Evolutionary conservation across 2,329 filamentous ascomycete species (phyloP).

Genomic region (Exophiala aquamarina): DNA sequence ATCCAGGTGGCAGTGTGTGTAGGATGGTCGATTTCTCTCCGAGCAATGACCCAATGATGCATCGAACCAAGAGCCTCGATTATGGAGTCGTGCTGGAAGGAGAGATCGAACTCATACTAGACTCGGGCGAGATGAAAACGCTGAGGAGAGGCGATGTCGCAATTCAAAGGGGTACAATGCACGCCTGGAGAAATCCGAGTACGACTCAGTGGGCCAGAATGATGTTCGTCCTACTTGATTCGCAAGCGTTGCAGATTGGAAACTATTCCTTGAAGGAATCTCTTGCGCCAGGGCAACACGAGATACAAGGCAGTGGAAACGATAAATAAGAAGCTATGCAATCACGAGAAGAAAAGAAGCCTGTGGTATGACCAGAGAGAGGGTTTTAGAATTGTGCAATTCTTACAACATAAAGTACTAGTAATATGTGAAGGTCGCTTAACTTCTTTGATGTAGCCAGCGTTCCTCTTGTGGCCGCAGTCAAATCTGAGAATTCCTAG

Average conservation of each 20-base stretch:
- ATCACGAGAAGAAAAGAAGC: too few relatives aligned
- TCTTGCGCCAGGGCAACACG: not conserved
- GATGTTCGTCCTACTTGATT: conserved; percentile 17
- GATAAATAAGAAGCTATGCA: too few relatives aligned
- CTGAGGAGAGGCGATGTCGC: conserved; percentile 48
- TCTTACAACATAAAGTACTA: too few relatives aligned
- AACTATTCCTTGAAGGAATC: not conserved
- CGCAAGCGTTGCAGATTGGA: conserved; percentile 1
- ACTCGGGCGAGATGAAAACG: conserved; percentile 46
- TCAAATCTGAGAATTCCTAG: too few relatives aligned
- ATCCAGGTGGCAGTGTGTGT: conserved; percentile 7
- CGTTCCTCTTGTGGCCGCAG: too few relatives aligned
- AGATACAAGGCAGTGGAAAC: not conserved
- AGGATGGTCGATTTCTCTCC: conserved; percentile 42
- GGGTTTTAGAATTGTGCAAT: too few relatives aligned
- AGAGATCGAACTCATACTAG: conserved; percentile 50
- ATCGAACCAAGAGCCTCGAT: conserved; percentile 55
- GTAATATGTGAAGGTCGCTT: too few relatives aligned
- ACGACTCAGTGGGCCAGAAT: conserved; percentile 12
- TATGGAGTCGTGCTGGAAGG: conserved; percentile 56
- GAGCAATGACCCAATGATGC: conserved; percentile 44
- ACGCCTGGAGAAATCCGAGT: conserved; percentile 39
- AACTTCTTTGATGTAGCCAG: too few relatives aligned
- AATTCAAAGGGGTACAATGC: conserved; percentile 1
- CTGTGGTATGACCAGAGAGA: too few relatives aligned